Conservation (phyloP, 768 basidiomycete genomes). For the Gloeopeniophorella convolvens region DNA sequence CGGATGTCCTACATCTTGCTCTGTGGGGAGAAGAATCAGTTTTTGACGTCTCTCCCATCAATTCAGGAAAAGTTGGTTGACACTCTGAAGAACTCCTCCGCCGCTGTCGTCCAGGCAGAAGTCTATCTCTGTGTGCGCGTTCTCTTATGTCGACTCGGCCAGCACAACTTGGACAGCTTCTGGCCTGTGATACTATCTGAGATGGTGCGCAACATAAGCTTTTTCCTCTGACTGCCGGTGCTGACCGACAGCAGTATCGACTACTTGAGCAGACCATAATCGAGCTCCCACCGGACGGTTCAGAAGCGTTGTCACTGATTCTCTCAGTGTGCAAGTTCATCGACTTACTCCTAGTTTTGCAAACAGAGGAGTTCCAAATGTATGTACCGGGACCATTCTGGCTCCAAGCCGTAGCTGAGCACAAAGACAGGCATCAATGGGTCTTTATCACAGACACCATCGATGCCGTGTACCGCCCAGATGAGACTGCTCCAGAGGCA, state of each 20-base stretch:
- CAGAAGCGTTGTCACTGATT: constrained; percentile 77
- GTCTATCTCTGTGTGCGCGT: constrained; percentile 93
- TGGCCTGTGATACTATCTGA: constrained; percentile 97
- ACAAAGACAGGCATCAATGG: constrained; percentile 77
- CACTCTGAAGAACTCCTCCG: constrained; percentile 69
- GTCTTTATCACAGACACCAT: constrained; percentile 97
- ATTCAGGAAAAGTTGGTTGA: constrained; percentile 99
- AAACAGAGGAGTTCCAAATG: constrained; percentile 99
- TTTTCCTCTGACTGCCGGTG: neutral
- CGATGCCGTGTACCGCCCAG: constrained; percentile 86
- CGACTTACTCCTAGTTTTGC: constrained; percentile 85
- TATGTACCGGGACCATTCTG: constrained; percentile 28
- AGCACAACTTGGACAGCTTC: constrained; percentile 89
- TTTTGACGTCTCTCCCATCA: constrained; percentile 79
- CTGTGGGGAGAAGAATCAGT: constrained; percentile 85
- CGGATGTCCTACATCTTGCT: constrained; percentile 84
- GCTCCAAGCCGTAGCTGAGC: neutral
- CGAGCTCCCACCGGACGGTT: constrained; percentile 67
- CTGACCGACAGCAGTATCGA: constrained; percentile 53
- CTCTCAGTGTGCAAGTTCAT: constrained; percentile 91
- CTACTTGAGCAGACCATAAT: constrained; percentile 80
- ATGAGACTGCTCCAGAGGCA: constrained; percentile 76
- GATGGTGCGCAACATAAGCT: constrained; percentile 44
- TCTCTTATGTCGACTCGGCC: constrained; percentile 80
- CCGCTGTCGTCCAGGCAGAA: constrained; percentile 86